phyloP scores from a whole-genome alignment of 805 yeast species.

The Metschnikowia cerradonensis region DNA sequence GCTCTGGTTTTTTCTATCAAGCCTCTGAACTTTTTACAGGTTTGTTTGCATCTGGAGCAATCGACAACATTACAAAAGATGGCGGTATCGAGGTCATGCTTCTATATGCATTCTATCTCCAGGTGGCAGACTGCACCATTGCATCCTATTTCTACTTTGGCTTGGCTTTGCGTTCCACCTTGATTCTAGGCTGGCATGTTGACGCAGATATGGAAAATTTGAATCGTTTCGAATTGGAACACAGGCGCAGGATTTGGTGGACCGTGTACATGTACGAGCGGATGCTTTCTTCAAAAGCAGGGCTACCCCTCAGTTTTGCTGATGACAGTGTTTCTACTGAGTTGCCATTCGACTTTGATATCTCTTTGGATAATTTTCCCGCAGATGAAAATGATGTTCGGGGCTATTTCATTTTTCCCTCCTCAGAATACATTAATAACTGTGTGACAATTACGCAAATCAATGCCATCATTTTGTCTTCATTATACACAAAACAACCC shows the following conservation, averaged over 20 bases:
- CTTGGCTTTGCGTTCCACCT: conserved; percentile 65
- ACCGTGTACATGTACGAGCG: conserved; percentile 53
- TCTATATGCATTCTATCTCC: conserved; percentile 72
- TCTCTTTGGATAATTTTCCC: conserved; percentile 41
- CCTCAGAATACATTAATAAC: conserved; percentile 70
- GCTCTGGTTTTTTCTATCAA: conserved; percentile 72
- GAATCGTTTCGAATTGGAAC: conserved; percentile 52
- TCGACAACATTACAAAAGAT: conserved; percentile 71
- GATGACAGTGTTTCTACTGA: conserved; percentile 80
- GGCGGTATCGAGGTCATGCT: conserved; percentile 77
- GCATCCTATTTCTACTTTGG: conserved; percentile 81
- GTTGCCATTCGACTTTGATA: conserved; percentile 67
- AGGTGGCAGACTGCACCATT: conserved; percentile 80
- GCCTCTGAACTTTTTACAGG: conserved; percentile 79
- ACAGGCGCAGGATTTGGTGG: conserved; percentile 47
- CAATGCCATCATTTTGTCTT: conserved; percentile 67
- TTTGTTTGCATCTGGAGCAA: conserved; percentile 72
- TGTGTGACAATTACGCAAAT: conserved; percentile 78
- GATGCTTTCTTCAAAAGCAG: conserved; percentile 80
- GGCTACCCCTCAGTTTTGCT: conserved; percentile 71
- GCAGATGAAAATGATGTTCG: conserved; percentile 47
- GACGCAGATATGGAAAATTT: conserved; percentile 67
- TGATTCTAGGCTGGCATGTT: conserved; percentile 76
- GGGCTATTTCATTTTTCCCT: conserved; percentile 69
- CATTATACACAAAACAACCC: conserved; percentile 71